Evolutionary conservation across 148 eudicot genomes (phyloP).

Genomic region (Cornus florida): DNA sequence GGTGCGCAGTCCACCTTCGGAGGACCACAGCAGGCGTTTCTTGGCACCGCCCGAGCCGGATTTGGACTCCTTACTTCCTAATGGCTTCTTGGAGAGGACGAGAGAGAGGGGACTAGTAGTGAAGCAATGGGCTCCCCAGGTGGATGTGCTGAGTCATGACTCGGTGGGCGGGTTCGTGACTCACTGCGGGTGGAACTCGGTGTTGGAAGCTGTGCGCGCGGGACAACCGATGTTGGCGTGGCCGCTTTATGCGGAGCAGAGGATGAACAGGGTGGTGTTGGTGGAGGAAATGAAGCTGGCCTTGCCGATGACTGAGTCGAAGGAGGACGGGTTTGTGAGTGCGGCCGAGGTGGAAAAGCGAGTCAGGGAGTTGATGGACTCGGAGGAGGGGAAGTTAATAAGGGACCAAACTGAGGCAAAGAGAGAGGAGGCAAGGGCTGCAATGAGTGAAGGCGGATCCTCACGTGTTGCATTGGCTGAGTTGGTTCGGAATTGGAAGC

Average conservation of each 20-base stretch:
- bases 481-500: conserved; percentile 11
- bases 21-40: neutral
- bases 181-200: conserved; percentile 72
- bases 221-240: conserved; percentile 56
- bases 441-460: conserved; percentile 23
- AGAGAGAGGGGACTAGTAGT: conserved; percentile 23
- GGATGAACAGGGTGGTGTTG: conserved; percentile 33
- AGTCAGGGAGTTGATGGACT: conserved; percentile 38
- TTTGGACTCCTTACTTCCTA: conserved; percentile 34
- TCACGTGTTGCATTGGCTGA: conserved; percentile 20
- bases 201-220: conserved; percentile 36
- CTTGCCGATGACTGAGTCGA: conserved; percentile 26
- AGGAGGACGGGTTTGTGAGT: conserved; percentile 31
- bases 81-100: conserved; percentile 42
- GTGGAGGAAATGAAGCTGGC: conserved; percentile 45
- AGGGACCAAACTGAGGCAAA: conserved; percentile 16
- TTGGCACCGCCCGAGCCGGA: conserved; percentile 26
- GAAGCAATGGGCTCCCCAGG: conserved; percentile 58
- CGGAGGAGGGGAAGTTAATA: conserved; percentile 18
- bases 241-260: conserved; percentile 51
- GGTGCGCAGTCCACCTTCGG: conserved; percentile 37
- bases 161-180: conserved; percentile 59
- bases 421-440: conserved; percentile 17
- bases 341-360: conserved; percentile 37
- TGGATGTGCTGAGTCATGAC: conserved; percentile 38